Evolutionary conservation across 495 filamentous ascomycete genomes (phyloP), one percentile per base, ranked within the genome.

Genomic region (Margaritispora aquatica): DNA sequence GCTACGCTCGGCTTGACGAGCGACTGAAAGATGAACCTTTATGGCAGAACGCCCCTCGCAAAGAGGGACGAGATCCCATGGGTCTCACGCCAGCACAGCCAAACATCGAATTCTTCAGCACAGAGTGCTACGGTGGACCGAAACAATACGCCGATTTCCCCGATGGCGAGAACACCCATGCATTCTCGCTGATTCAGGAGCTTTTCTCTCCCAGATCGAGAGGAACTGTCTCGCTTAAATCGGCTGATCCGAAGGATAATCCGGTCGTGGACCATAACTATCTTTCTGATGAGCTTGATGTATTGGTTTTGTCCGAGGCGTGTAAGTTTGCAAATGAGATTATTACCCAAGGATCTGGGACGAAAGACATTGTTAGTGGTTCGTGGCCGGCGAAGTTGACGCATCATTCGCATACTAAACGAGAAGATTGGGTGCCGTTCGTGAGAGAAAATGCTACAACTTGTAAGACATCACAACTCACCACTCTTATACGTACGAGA

Each of bases 321-420:
- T 79, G 76, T 57, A 69, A 70, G 15, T 77, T 76, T 57, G 80
- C 68, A 0, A 82, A 82, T 60, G 79, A 83, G 61, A 76, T 84
- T 59, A 74, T 80, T 26, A 78, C 74, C 68, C 68, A 75, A 19
- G 80, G 80, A 1, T 65, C 67, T 11, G 80, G 78, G 4, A 82
- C 81, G 1, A 79, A 74, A 58, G 79, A 83, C 66, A 73, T 82
- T 57, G 72, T 84, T 10, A 76, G 77, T 62, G 81, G 79, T 21
- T 74, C 73, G n/a, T 82, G 81, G 75, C 82, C 74, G 19, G 58
- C 69, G 46, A 69, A 70, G 49, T 70, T 72, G 55, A 74, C 61
- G 7, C 77, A 80, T 60, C 74, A 79, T 66, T 72, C 51, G 17
- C 72, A 71, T 63, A 82, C 67, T 56, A 74, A 64, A 29, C 70